Evolutionary conservation across 345 rosid species (phyloP), one percentile per base, ranked within the genome.

Genomic region (Rubroshorea leprosula): DNA sequence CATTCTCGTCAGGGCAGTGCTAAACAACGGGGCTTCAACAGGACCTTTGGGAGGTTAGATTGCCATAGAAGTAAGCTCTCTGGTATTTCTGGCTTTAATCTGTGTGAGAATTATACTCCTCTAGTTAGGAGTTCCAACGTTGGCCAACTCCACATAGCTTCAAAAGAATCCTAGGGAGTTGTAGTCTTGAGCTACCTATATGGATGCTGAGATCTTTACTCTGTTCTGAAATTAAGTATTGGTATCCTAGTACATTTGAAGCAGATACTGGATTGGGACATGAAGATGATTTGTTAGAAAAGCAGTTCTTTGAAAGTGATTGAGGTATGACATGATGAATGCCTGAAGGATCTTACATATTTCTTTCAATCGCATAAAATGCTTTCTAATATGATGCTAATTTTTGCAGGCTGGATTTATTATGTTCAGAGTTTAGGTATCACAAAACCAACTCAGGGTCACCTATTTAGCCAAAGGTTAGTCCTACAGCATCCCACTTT

Each of bases 1-100:
- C 78, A 87, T 93, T 61, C 85, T 93, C 45, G 89, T 89, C 56
- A 63, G 83, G 69, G 96, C 97, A 48, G 85, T 85, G 53, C 57
- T 79, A 29, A 68, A 59, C 22, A 55, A 55, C 48, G 68, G 60
- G 24, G 25, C 43, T 47, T 57, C 63, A 44, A 11, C 20, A 13
- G 52, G 55, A 63, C 41, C 43, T 0, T 52, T 46, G n/a, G 21
- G 24, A 7, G 0, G 0, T 46, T 31, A 27, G 44, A 21, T 19
- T 54, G 44, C 22, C n/a, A 53, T 43, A n/a, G n/a, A n/a, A n/a
- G n/a, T n/a, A n/a, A n/a, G n/a, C n/a, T n/a, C n/a, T 22, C 2
- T 55, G 24, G 19, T 35, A 10, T 39, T 54, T 17, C 6, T 65
- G 26, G 48, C 19, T 53, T 48, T 22, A 29, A 16, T 55, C 52